Base-by-base conservation (phyloP, 768 basidiomycete genomes). In the Symmetrospora coprosmae region DNA sequence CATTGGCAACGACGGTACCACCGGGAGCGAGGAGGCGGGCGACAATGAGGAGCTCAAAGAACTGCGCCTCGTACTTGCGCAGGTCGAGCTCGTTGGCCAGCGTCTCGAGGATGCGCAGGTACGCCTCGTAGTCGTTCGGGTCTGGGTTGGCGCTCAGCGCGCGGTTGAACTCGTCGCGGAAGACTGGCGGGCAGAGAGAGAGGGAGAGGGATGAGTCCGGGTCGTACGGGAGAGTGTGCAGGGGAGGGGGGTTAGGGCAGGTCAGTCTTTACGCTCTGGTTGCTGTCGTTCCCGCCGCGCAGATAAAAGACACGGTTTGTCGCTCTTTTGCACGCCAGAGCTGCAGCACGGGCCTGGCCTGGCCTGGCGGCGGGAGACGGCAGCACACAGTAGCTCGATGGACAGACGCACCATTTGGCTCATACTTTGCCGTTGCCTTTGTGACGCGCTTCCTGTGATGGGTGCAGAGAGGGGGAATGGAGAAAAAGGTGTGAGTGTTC, bases 11-110 rank as follows among this genome's bases (percentile, higher is more conserved):
- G 75, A 86, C 90, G 68, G 77, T 81, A 62, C 92, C 92, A 50
- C 92, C 92, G 19, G 92, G 94, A 74, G 96, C 91, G 68, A 99
- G 82, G 65, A 99, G 84, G 39, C 89, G 88, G 48, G 92, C 92
- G 70, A 90, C 85, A 69, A 99, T 81, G 71, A 96, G 79, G 76
- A 94, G 81, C 75, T 99, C 91, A 74, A 94, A 97, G 68, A 97
- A 83, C 58, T 84, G 80, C 68, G 94, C 90, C 74, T 88, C 86
- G 83, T 97, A 63, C 77, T 94, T 94, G 74, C 91, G 82, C 70
- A 82, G 84, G 75, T 99, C 94, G 73, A 99, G 85, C 48, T 86
- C 83, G 25, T 84, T 82, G 40, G 91, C 92, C 59, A 91, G 90
- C 73, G 86, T 84, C 67, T 89, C 80, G 69, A 99, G 81, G 75